These are phyloP conservation scores for Leptographium flavum DNA, from an alignment of 2,329 filamentous ascomycete species.

Conservation along the genomic window DNA sequence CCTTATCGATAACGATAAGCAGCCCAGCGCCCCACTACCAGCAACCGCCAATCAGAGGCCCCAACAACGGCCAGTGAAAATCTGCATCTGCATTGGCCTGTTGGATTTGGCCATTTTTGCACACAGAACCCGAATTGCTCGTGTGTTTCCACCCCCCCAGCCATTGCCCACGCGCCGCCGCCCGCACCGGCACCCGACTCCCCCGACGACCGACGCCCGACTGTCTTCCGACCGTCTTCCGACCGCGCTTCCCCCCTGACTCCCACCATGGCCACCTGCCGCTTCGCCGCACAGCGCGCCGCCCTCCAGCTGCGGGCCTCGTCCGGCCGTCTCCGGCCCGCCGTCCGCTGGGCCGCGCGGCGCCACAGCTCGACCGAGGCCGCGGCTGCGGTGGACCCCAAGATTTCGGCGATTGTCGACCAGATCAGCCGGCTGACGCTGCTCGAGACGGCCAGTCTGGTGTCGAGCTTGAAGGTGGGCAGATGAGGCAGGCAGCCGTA, in stretches of 20 bases:
- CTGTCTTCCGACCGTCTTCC: background rate
- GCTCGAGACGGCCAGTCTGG: slow-evolving; percentile 91
- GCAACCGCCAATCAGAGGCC: background rate
- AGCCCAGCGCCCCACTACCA: background rate
- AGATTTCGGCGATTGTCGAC: slow-evolving; percentile 90
- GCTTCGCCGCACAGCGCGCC: slow-evolving; percentile 50
- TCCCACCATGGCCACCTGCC: slow-evolving; percentile 44
- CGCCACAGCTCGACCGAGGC: slow-evolving; percentile 84
- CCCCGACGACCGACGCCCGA: background rate
- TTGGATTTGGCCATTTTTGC: background rate
- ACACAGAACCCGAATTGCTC: too few relatives aligned
- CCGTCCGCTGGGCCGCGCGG: slow-evolving; percentile 35
- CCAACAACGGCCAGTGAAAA: background rate
- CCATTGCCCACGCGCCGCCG: too few relatives aligned
- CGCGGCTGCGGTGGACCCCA: slow-evolving; percentile 62
- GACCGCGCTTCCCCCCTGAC: background rate
- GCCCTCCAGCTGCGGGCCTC: slow-evolving; percentile 44
- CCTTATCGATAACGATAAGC: slow-evolving; percentile 1
- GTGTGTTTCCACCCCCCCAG: background rate
- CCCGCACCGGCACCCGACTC: background rate
- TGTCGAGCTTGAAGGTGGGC: slow-evolving; percentile 81
- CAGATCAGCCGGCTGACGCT: slow-evolving; percentile 98
- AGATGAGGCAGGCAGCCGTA: too few relatives aligned
- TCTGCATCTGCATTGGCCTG: background rate
- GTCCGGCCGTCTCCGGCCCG: slow-evolving; percentile 28